phyloP scores from a whole-genome alignment of 192 early-diverging fungal species.

The Coemansia sp. region DNA sequence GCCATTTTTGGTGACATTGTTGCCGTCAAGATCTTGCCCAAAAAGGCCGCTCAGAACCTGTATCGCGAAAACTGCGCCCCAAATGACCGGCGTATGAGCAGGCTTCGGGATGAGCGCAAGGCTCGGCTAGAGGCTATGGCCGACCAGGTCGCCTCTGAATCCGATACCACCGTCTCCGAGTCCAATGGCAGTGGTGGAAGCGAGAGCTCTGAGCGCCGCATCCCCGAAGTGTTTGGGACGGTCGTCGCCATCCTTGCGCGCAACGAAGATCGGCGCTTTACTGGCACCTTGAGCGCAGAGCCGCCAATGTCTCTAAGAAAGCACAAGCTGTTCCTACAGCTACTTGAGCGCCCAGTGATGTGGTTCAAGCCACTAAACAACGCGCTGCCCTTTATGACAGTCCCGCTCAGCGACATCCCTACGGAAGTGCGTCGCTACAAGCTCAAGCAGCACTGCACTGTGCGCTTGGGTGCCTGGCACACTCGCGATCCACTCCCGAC shows the following conservation, averaged over 20 bases:
- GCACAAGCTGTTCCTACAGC: slow-evolving; percentile 11
- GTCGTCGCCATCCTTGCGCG: slow-evolving; percentile 37
- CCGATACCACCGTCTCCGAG: not conserved
- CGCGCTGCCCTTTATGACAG: slow-evolving; percentile 32
- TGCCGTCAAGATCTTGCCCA: slow-evolving; percentile 76
- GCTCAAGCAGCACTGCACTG: slow-evolving; percentile 14
- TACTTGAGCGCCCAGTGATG: slow-evolving; percentile 4
- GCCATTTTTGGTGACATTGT: slow-evolving; percentile 88
- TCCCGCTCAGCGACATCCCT: slow-evolving; percentile 14
- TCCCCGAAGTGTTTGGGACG: slow-evolving; percentile 29
- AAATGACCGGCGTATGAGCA: slow-evolving; percentile 60
- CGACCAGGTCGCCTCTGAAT: slow-evolving; percentile 43
- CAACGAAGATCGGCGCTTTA: slow-evolving; percentile 28
- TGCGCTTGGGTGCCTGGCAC: slow-evolving; percentile 27
- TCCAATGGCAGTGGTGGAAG: not conserved
- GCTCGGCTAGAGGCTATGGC: slow-evolving; percentile 67
- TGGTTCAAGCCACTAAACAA: slow-evolving; percentile 36
- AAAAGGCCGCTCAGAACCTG: slow-evolving; percentile 3
- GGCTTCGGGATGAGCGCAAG: slow-evolving; percentile 63
- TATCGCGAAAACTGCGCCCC: slow-evolving; percentile 47
- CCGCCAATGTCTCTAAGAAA: slow-evolving; percentile 9
- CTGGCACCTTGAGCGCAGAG: slow-evolving; percentile 19
- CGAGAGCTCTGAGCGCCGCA: not conserved
- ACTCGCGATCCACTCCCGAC: slow-evolving; percentile 18
- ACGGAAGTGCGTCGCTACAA: not conserved